Base-by-base conservation (phyloP, 495 filamentous ascomycete species). In the Penicillium canariense region DNA sequence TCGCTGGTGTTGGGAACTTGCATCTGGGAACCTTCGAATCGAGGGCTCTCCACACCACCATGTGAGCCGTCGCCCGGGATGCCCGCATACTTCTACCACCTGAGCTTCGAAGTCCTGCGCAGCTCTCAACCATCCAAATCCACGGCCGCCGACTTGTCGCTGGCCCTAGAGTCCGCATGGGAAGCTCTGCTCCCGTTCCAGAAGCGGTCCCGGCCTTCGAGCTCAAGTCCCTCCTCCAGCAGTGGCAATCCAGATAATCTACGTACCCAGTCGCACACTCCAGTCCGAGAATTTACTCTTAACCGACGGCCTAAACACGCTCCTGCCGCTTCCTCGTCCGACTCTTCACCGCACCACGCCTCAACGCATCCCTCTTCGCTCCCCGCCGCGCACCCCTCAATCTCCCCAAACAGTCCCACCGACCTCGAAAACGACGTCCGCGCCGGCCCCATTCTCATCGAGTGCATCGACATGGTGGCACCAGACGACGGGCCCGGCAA, bases 71-170 rank as follows among this genome's bases (percentile, higher is more conserved):
- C 58, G 55, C 59, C 59, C 71, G 70, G 65, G 51, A 85, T 89
- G 91, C 88, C 89, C 74, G 84, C 87, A 30, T 96, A 94, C 72
- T 92, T 91, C 71, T 98, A 92, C 62, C 93, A 97, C 64, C 68
- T 98, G 26, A 85, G 85, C 61, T 82, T 98, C 64, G 93, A 97
- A 78, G 77, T 97, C 12, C 63, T 73, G 35, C 50, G 56, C 48
- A 87, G 87, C 69, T 68, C 81, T 55, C 71, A 77, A 0, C 46
- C 58, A 49, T 72, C 79, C 14, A 36, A 34, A 52, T 43, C 39
- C 9, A 4, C 22, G 20, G 20, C 39, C 11, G 22, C 39, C 20
- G 38, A 45, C 17, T 51, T 61, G 31, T 58, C 61, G 7, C 31
- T 51, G 12, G 52, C 69, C 3, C 62, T 73, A 27, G 68, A 74